Conservation (phyloP, 2,329 filamentous ascomycete species). For the Colletotrichum sp. region DNA sequence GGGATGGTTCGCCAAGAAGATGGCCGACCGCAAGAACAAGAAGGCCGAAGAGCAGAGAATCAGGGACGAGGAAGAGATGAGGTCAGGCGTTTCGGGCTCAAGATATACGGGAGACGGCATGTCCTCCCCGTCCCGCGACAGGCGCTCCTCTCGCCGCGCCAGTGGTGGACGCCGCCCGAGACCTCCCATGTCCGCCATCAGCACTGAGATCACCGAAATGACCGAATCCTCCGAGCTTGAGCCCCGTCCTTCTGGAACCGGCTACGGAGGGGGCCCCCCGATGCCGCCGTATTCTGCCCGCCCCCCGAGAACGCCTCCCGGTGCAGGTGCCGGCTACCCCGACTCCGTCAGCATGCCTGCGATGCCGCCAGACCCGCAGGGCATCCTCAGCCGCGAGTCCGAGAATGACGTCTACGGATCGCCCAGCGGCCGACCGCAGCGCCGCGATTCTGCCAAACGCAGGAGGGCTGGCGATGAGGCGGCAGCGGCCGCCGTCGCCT, state of each 20-base stretch:
- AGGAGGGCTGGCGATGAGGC: constrained; percentile 50
- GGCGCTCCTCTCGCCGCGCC: constrained; percentile 30
- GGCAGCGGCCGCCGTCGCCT: constrained; percentile 51
- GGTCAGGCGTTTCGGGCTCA: constrained; percentile 66
- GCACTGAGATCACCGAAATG: constrained; percentile 19
- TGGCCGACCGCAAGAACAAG: constrained; percentile 59
- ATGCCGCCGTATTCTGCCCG: constrained; percentile 40
- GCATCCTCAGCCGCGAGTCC: constrained; percentile 43
- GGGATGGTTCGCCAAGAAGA: constrained; percentile 71
- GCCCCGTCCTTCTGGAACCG: constrained; percentile 36
- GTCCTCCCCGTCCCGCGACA: constrained; percentile 43
- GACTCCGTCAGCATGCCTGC: constrained; percentile 47
- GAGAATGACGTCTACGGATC: constrained; percentile 49
- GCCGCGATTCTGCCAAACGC: constrained; percentile 51
- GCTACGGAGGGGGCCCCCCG: constrained; percentile 33
- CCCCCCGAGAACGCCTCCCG: constrained; percentile 43
- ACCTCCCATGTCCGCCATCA: constrained; percentile 23
- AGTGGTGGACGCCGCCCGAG: constrained; percentile 26
- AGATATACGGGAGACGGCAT: constrained; percentile 74
- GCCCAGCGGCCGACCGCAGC: constrained; percentile 41
- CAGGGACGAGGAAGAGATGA: constrained; percentile 55
- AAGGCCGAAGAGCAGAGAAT: constrained; percentile 53
- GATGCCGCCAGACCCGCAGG: constrained; percentile 52
- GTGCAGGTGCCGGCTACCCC: constrained; percentile 23
- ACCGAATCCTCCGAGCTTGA: constrained; percentile 45